Conservation (phyloP, 495 filamentous ascomycete species). For the Tuber magnatum region DNA sequence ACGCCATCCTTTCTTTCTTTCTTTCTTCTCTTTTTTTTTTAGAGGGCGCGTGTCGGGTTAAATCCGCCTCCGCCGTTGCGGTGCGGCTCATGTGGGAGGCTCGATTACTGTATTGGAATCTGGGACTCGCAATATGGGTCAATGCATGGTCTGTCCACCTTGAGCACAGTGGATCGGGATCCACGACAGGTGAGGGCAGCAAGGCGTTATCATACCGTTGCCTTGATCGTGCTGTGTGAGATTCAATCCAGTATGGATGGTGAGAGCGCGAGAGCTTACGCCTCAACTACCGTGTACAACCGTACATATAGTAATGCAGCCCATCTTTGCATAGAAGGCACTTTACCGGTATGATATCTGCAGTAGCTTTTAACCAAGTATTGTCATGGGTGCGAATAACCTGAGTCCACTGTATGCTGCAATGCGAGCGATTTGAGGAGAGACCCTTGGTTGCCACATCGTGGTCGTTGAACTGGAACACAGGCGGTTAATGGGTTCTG, state of each 20-base stretch:
- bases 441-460: neutral
- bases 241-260: neutral
- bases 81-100: neutral
- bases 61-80: neutral
- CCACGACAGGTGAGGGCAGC: neutral
- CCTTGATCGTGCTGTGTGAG: neutral
- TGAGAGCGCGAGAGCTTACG: neutral
- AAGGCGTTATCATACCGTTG: neutral
- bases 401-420: neutral
- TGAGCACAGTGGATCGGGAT: constrained; percentile 1
- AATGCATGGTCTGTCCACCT: constrained; percentile 1
- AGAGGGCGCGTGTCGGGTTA: neutral
- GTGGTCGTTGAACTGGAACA: neutral
- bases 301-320: neutral
- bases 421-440: neutral
- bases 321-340: neutral
- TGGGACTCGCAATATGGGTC: neutral
- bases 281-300: neutral
- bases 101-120: neutral
- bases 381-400: neutral
- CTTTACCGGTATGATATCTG: neutral
- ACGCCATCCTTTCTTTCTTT: neutral
- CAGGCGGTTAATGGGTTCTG: neutral
- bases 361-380: neutral
- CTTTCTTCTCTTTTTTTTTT: neutral